Base-by-base conservation (phyloP, 1,284 basidiomycete species). In the Trichosporon inkin region DNA sequence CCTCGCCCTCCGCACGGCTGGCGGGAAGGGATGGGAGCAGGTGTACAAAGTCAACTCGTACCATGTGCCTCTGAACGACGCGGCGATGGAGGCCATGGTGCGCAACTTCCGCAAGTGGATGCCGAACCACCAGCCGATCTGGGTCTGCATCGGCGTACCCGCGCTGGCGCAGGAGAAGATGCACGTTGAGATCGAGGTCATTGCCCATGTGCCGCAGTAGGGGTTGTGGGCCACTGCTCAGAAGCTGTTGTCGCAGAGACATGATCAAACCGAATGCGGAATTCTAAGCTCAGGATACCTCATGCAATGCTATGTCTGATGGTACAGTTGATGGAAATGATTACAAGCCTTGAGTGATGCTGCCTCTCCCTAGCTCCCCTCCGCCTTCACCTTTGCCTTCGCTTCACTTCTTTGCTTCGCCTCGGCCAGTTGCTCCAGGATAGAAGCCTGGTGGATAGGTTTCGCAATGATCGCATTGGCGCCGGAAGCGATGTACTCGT, bases 401-500 rank as follows among this genome's bases (percentile, higher is more conserved):
- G n/a, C 44, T 16, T 49, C 44, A 24, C 17, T 32, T 36, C 72
- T 39, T 53, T 61, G 68, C 44, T 69, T 62, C 24, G 76, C 74
- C 49, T 72, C 68, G 34, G 68, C 64, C 44, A 78, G 70, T 64
- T 69, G 67, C 24, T 67, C 68, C 39, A 72, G 56, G 16, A 77
- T 66, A 5, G 67, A 60, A 52, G 69, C 70, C 55, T 76, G 73
- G 47, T 77, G 72, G 17, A 78, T 73, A 10, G 77, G 74, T 58
- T 76, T 76, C 13, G 74, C 62, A 14, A 75, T 62, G 28, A 76
- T 71, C 24, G 61, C 67, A 40, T 91, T 86, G 44, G 85, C 89
- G 6, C 89, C 89, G 5, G 89, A 88, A 1, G 83, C 83, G 8
- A 88, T 78, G 72, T 90, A 92, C 72, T 88, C 87, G 57, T 86